Evolutionary conservation across 306 rosid species (phyloP), one percentile per base, ranked within the genome.

Genomic region (Vicia faba): DNA sequence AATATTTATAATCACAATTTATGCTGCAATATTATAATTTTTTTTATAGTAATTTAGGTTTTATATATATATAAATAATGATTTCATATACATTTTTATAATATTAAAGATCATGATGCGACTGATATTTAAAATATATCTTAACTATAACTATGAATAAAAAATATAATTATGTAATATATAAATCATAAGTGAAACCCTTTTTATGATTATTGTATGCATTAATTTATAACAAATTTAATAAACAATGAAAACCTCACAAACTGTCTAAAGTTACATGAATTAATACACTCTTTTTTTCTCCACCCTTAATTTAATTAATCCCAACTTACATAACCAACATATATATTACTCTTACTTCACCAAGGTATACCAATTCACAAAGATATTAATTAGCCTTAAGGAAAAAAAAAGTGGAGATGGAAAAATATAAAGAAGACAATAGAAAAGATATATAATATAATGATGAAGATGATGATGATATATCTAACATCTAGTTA

Each of bases 211-310:
- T 4, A 62, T 74, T 64, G 61, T 62, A 56, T 78, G 76, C 79
- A 73, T 65, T 84, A 78, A 66, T 77, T 84, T 80, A 66, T 77
- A 72, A 68, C 76, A 79, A 81, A 83, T 63, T 55, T 71, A 84
- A 82, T 80, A 12, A 82, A 75, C 82, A 82, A 78, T 80, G 64
- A 78, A 61, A 79, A 71, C 33, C 36, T 59, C 75, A 78, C 79
- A 73, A 79, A 66, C 71, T 80, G 68, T 71, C 26, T n/a, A 15
- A 75, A 64, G 70, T 61, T 82, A 73, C 84, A 78, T 46, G 70
- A 82, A 77, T 66, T 67, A 61, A 57, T 72, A 56, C 78, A 78
- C 75, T 78, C 68, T 61, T 48, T 15, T 51, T 48, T 15, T 53
- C 56, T 61, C 80, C 60, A 2, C 50, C 81, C 66, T 66, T 25